Base-by-base conservation (phyloP, 1,284 basidiomycete genomes). In the Boletus smithii region DNA sequence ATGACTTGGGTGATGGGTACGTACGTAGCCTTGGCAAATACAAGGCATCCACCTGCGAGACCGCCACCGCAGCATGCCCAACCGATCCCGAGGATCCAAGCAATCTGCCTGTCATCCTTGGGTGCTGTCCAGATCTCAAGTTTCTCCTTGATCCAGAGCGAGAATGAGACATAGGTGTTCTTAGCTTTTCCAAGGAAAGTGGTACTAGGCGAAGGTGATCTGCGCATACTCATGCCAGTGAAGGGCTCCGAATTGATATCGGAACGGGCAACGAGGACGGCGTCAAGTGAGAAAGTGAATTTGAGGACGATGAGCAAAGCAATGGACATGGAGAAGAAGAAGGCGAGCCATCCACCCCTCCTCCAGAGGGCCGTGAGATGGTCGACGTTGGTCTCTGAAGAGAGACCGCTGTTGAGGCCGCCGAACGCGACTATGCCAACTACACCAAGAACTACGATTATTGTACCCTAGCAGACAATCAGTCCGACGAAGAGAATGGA, bases 41-140 rank as follows among this genome's bases (percentile, higher is more conserved):
- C 90, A 41, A 97, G 73, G 68, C 83, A 88, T 34, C 85, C 84
- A 3, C 94, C 94, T 2, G 91, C 91, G 26, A 97, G 72, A 27
- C 89, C 84, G 7, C 94, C 94, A 24, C 93, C 93, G 45, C 83
- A 84, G 49, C 91, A 91, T 2, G 91, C 88, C 93, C 93, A 97
- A 0, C 85, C 87, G 42, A 97, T 89, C 6, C 93, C 94, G 38
- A 94, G 76, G 13, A 90, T 84, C 88, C 91, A 95, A 4, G 84
- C 83, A 38, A 97, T 73, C 37, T 85, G 81, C 56, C 80, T 85
- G 60, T 97, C 93, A 55, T 88, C 84, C 53, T 89, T 85, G 5
- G 84, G 73, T 17, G 79, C 81, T 3, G 85, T 86, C 83, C 91
- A 88, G 1, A 66, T 57, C 62, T 95, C 91, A 38, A 95, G 68